Evolutionary conservation across 179 eudicot genomes (phyloP).

Genomic region (Silene noctiflora): DNA sequence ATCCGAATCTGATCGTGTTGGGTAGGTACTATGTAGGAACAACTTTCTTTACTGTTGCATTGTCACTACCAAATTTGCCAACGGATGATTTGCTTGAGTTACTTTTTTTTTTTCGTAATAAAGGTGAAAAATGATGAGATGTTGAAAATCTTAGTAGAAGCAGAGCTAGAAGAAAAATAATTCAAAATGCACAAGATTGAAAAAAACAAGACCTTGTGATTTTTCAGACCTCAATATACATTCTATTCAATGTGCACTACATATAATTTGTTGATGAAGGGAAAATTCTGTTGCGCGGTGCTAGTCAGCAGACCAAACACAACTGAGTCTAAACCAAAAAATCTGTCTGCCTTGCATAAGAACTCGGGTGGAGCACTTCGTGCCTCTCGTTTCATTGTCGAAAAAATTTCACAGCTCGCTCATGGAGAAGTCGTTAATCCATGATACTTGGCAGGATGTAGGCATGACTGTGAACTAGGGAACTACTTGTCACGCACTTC

Average conservation of each 20-base stretch:
- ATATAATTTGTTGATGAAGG: constrained; percentile 1
- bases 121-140: no score
- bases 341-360: background rate
- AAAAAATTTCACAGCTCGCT: background rate
- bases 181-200: background rate
- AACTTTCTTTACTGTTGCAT: no score
- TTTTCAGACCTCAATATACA: constrained; percentile 1
- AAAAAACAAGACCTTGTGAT: background rate
- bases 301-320: background rate
- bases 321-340: background rate
- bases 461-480: background rate
- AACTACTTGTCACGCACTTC: constrained; percentile 64
- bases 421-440: background rate
- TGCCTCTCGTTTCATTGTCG: background rate
- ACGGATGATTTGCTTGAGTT: no score
- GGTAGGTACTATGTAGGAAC: no score
- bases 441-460: constrained; percentile 6
- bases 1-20: no score
- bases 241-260: background rate
- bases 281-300: background rate
- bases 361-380: background rate
- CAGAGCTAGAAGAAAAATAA: background rate
- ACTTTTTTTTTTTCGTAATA: no score
- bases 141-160: background rate
- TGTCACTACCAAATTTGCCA: no score